Percentiles rank a stretch among this genome's conserved stretches.
These are phyloP conservation scores for Metschnikowia proteae DNA, from an alignment of 805 yeast genomes.

Conservation along the genomic window DNA sequence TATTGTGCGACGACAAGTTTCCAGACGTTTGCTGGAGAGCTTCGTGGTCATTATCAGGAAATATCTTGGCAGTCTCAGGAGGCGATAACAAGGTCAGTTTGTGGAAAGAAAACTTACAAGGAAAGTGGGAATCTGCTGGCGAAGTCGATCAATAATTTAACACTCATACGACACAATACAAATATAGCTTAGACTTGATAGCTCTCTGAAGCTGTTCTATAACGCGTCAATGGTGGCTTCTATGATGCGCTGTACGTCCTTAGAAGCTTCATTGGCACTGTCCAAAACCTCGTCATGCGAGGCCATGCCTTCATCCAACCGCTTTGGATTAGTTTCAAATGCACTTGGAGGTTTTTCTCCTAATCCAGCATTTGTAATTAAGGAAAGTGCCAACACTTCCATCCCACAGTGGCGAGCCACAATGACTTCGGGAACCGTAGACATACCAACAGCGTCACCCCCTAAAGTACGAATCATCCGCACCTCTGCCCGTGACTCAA, in stretches of 20 bases:
- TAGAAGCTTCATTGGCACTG: constrained; percentile 74
- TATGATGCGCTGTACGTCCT: constrained; percentile 71
- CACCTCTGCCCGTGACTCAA: constrained; percentile 90
- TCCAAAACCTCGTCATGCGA: constrained; percentile 89
- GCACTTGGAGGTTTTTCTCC: constrained; percentile 66
- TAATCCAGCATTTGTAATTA: constrained; percentile 83
- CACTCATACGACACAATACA: constrained; percentile 2
- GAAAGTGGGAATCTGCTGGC: constrained; percentile 97
- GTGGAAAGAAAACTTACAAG: constrained; percentile 93
- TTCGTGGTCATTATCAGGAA: constrained; percentile 95
- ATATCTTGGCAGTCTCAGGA: constrained; percentile 89
- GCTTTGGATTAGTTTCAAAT: constrained; percentile 47
- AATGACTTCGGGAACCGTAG: constrained; percentile 94
- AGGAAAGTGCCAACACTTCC: constrained; percentile 75
- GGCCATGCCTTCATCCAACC: constrained; percentile 72
- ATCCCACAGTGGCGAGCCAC: constrained; percentile 88
- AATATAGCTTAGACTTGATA: background rate
- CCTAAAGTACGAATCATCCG: constrained; percentile 67
- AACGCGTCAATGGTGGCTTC: constrained; percentile 54
- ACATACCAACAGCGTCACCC: constrained; percentile 96
- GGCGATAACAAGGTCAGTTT: constrained; percentile 94
- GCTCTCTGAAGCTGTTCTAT: constrained; percentile 10
- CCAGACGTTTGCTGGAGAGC: constrained; percentile 99
- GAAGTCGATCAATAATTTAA: constrained; percentile 70
- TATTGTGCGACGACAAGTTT: constrained; percentile 73